Evolutionary conservation across 345 rosid genomes (phyloP).

Genomic region (Clausena lansium): DNA sequence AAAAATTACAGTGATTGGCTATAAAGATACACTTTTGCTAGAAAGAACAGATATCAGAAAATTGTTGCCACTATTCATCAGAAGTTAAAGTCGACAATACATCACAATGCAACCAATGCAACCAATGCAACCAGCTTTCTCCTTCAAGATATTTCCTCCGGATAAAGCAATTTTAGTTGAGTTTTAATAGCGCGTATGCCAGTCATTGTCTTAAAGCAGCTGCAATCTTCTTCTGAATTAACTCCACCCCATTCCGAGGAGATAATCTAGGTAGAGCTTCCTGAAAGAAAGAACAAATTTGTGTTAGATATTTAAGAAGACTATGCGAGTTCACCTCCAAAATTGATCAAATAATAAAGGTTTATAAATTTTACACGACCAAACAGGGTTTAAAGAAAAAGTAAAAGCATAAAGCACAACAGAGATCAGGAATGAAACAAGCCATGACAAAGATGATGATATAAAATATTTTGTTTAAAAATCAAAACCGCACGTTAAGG

Average conservation of each 20-base stretch:
- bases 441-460: background rate
- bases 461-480: background rate
- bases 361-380: too few species aligned
- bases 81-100: background rate
- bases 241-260: conserved; percentile 68
- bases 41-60: background rate
- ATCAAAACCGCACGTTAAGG: background rate
- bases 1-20: background rate
- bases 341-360: background rate
- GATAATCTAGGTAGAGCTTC: conserved; percentile 68
- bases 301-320: background rate
- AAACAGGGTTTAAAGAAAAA: too few species aligned
- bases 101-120: background rate
- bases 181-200: conserved; percentile 8
- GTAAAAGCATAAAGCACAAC: background rate
- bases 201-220: conserved; percentile 52
- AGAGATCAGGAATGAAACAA: background rate
- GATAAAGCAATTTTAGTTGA: conserved; percentile 1
- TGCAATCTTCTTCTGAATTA: conserved; percentile 71
- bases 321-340: background rate
- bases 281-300: conserved; percentile 29
- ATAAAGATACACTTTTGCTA: conserved; percentile 15
- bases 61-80: background rate
- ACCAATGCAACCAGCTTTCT: background rate
- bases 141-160: background rate